Conservation (phyloP, 2,329 filamentous ascomycete species). For the Sclerotiophoma versabilis region DNA sequence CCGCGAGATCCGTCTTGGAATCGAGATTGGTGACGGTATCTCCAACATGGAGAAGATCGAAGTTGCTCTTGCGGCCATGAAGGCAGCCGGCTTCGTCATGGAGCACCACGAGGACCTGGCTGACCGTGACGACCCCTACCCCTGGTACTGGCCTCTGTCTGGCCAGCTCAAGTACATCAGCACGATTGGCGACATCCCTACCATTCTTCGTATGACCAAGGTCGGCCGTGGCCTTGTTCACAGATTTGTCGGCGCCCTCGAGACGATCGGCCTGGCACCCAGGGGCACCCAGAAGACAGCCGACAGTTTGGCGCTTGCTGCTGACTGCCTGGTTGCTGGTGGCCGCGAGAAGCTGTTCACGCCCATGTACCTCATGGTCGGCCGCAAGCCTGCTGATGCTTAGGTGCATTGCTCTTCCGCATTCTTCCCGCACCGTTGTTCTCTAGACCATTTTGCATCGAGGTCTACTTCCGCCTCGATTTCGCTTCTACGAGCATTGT, state of each 20-base stretch:
- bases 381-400: conserved; percentile 73
- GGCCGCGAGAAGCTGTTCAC: conserved; percentile 92
- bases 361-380: conserved; percentile 98
- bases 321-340: conserved; percentile 85
- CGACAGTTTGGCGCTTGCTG: conserved; percentile 81
- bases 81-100: conserved; percentile 85
- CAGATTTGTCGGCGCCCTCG: conserved; percentile 76
- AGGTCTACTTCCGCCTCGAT: conserved; percentile 15
- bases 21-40: conserved; percentile 95
- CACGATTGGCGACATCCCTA: conserved; percentile 79
- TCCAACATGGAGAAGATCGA: conserved; percentile 93
- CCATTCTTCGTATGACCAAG: conserved; percentile 88
- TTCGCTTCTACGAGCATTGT: conserved; percentile 25
- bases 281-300: conserved; percentile 93
- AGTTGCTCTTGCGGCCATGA: conserved; percentile 82
- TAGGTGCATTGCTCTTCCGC: conserved; percentile 21
- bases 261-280: conserved; percentile 77
- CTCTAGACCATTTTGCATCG: conserved; percentile 29
- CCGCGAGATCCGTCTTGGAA: conserved; percentile 88
- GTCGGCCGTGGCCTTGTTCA: conserved; percentile 78
- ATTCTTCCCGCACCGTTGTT: conserved; percentile 23
- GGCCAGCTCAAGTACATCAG: conserved; percentile 86
- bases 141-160: conserved; percentile 94
- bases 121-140: conserved; percentile 73
- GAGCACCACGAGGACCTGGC: conserved; percentile 87